A percentile compares a stretch with the other conserved stretches of the same genome.
Conservation (phyloP, 495 filamentous ascomycete species). For the Bombardia bombarda region DNA sequence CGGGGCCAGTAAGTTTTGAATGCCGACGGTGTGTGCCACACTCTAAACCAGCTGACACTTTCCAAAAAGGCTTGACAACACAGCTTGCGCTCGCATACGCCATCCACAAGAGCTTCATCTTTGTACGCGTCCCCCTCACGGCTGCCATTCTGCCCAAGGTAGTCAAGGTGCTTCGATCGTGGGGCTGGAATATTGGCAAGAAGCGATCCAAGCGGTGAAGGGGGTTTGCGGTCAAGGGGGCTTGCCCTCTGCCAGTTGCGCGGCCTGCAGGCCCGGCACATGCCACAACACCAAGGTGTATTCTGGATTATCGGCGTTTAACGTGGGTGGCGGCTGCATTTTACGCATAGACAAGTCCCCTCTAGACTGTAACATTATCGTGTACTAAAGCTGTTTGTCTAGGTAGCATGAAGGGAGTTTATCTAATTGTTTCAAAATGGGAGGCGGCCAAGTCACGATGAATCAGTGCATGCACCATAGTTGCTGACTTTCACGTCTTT, state of each 20-base stretch:
- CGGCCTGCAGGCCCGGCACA: background rate
- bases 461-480: too few relatives aligned
- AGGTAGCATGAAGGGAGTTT: background rate
- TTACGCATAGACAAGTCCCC: conserved; percentile 7
- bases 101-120: conserved; percentile 97
- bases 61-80: conserved; percentile 47
- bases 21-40: background rate
- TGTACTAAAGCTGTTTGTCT: conserved; percentile 3
- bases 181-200: conserved; percentile 64
- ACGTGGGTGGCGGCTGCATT: conserved; percentile 6
- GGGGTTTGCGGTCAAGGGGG: too few relatives aligned
- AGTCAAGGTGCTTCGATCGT: conserved; percentile 72
- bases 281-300: background rate
- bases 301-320: conserved; percentile 6
- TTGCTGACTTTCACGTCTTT: too few relatives aligned
- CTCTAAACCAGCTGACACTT: background rate
- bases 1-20: conserved; percentile 42
- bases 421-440: too few relatives aligned
- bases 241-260: background rate
- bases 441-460: too few relatives aligned
- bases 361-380: conserved; percentile 13
- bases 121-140: conserved; percentile 82
- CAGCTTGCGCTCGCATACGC: conserved; percentile 92
- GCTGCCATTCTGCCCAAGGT: conserved; percentile 87
- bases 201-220: conserved; percentile 8